A percentile compares a stretch with the other conserved stretches of the same genome.
Evolutionary conservation across 345 rosid species (phyloP).

Genomic region (Pelargonium nanum): DNA sequence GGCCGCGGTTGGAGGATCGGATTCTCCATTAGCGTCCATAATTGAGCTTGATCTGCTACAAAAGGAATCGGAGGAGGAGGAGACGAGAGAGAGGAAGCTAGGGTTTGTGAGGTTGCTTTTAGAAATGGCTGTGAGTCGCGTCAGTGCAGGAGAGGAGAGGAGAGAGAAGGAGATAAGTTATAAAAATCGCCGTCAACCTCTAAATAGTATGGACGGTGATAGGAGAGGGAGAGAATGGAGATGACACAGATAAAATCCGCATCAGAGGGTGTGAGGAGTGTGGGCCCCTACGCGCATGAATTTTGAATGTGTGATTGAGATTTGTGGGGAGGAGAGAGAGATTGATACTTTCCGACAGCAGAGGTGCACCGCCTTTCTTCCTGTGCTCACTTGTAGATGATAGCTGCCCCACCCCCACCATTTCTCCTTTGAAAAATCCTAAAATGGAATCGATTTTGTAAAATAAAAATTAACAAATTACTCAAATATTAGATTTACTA

Average conservation of each 20-base stretch:
- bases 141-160: not conserved
- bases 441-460: too few species aligned
- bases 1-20: slow-evolving; percentile 34
- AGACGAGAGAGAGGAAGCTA: slow-evolving; percentile 19
- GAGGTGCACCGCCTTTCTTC: not conserved
- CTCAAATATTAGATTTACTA: too few species aligned
- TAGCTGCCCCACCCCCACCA: not conserved
- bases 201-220: slow-evolving; percentile 23
- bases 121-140: not conserved
- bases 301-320: not conserved
- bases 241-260: too few species aligned
- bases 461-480: too few species aligned
- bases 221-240: slow-evolving; percentile 9
- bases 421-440: too few species aligned
- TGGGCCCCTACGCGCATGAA: slow-evolving; percentile 25
- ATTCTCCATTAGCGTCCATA: slow-evolving; percentile 19
- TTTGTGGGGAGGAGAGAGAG: not conserved
- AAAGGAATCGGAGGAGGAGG: not conserved
- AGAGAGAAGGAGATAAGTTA: slow-evolving; percentile 13
- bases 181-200: slow-evolving; percentile 26
- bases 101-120: slow-evolving; percentile 31
- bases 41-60: not conserved
- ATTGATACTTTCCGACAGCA: slow-evolving; percentile 19
- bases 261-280: not conserved
- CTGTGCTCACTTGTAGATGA: not conserved